phyloP scores from a whole-genome alignment of 202 grass and related monocot species.

The Schoenoplectus tabernaemontani region DNA sequence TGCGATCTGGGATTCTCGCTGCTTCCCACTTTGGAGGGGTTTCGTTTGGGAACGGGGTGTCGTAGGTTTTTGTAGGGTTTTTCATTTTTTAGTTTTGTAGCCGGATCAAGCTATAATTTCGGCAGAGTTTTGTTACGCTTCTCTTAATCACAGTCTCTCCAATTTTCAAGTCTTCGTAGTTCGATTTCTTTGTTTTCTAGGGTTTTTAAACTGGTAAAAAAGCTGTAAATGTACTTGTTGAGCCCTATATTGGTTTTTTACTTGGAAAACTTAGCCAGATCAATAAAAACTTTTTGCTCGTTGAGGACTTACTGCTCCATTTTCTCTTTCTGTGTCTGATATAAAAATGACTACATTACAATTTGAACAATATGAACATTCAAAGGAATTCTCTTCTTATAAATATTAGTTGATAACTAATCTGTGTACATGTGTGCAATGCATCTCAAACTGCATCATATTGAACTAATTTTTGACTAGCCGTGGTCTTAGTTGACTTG shows the following conservation, averaged over 20 bases:
- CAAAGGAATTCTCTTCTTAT: neutral
- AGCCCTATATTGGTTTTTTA: neutral
- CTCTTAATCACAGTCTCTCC: neutral
- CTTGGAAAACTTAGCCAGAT: neutral
- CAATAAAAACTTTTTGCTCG: neutral
- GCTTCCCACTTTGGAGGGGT: neutral
- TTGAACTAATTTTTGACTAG: neutral
- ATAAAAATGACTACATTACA: neutral
- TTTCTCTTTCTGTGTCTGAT: neutral
- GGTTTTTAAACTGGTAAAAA: neutral
- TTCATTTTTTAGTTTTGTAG: neutral
- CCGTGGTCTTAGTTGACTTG: neutral
- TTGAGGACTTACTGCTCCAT: neutral
- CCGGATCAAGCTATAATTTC: neutral
- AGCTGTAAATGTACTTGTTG: neutral
- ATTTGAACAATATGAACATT: neutral
- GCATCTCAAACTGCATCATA: neutral
- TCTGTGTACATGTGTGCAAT: neutral
- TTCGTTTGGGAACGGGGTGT: neutral
- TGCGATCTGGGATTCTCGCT: neutral
- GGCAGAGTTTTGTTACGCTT: neutral
- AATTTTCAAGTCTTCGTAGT: neutral
- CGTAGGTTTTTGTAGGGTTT: slow-evolving; percentile 12
- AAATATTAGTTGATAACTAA: neutral
- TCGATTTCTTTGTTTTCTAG: neutral